Evolutionary conservation across 2,329 filamentous ascomycete species (phyloP), one percentile per base, ranked within the genome.

Genomic region (Penicillium expansum): DNA sequence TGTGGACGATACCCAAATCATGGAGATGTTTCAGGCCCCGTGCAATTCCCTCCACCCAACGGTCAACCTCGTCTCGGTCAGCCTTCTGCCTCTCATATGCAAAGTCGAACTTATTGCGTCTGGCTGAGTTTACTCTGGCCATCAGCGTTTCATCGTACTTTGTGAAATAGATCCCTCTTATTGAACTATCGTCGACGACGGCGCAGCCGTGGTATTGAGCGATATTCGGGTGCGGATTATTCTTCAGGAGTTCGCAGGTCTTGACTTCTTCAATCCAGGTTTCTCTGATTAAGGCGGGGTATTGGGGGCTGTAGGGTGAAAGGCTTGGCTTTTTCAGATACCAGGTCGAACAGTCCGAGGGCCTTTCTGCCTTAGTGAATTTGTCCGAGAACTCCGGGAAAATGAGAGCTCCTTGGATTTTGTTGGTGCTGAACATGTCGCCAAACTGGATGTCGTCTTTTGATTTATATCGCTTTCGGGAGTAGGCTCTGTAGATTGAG

Each of bases 1-100:
- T 89, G 73, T 96, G 92, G 3, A 96, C 92, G 67, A 96, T 94
- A 49, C 91, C 86, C 44, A 96, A 81, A 37, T 84, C 85, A 74
- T 96, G 92, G 9, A 96, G 79, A 72, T 96, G 91, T 61, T 86
- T 85, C 30, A 96, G 81, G n/a, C 92, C 92, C 37, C 10, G 22
- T 38, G 44, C 14, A 38, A 63, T 58, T 49, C 74, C 43, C 60
- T 68, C 20, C 14, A 48, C 14, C 48, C 51, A 57, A 8, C 22
- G 14, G 2, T 45, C n/a, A 11, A 44, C n/a, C 39, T 44, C 18
- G 3, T 30, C 7, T 39, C 13, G 32, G 32, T 57, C 33, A 7
- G 27, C 38, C 16, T 27, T 32, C 1, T 13, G 13, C 6, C 51
- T 49, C 37, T 55, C 24, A 3, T 33, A 41, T 8, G 51, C 55